A percentile compares a stretch with the other conserved stretches of the same genome.
Conservation (phyloP, 2,329 filamentous ascomycete genomes). For the Bipolaris sorokiniana region DNA sequence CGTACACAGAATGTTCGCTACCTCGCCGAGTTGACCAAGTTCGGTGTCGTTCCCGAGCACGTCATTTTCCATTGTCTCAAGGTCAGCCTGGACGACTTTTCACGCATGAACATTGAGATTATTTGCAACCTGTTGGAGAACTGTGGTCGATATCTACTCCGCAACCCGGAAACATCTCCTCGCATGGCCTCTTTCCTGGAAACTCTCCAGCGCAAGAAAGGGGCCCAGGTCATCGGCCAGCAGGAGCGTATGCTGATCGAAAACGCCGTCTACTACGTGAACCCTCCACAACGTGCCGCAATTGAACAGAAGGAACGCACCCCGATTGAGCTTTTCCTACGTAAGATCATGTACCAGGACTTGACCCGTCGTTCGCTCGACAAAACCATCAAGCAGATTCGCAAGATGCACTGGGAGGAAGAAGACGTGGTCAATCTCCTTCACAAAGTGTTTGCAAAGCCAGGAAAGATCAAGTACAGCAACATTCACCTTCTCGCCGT, state of each 20-base stretch:
- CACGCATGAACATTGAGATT: conserved; percentile 98
- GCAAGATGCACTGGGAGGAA: conserved; percentile 97
- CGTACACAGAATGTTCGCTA: conserved; percentile 96
- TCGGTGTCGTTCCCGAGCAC: conserved; percentile 96
- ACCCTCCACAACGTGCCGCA: conserved; percentile 88
- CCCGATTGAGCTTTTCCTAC: conserved; percentile 88
- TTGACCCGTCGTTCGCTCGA: conserved; percentile 93
- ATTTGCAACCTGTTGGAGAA: conserved; percentile 96
- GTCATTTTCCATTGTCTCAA: conserved; percentile 99
- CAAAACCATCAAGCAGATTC: conserved; percentile 91
- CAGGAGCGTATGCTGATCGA: conserved; percentile 98
- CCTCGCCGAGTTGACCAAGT: conserved; percentile 95
- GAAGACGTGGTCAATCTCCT: conserved; percentile 79
- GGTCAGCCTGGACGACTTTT: conserved; percentile 96
- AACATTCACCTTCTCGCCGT: conserved; percentile 94
- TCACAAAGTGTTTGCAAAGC: conserved; percentile 93
- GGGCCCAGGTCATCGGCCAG: conserved; percentile 91
- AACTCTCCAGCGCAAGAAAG: conserved; percentile 93
- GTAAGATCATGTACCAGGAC: conserved; percentile 90
- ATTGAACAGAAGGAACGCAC: conserved; percentile 97
- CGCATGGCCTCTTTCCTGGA: conserved; percentile 94
- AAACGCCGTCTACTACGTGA: conserved; percentile 97
- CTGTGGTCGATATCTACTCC: conserved; percentile 90
- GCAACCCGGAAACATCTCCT: conserved; percentile 89
- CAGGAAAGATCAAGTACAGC: conserved; percentile 95